Conservation (phyloP, 1,284 basidiomycete species). For the Ganoderma boninense region DNA sequence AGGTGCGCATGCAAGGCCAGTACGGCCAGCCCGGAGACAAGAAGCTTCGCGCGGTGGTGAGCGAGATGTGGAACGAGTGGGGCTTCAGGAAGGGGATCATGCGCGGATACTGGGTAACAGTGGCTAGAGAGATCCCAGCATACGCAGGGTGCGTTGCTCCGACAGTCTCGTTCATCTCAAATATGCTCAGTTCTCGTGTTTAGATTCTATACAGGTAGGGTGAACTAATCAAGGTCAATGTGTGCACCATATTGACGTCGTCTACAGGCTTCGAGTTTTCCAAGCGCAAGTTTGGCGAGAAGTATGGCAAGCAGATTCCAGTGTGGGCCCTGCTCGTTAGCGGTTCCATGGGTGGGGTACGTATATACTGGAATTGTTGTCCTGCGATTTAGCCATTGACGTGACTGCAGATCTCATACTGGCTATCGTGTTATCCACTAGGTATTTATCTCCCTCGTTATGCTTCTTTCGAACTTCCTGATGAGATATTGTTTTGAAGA, state of each 20-base stretch:
- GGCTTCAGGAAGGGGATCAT: conserved; percentile 91
- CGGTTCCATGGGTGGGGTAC: conserved; percentile 88
- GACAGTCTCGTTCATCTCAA: not conserved
- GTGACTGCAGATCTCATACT: conserved; percentile 79
- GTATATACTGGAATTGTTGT: conserved; percentile 37
- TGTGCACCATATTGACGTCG: conserved; percentile 24
- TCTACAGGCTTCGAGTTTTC: conserved; percentile 84
- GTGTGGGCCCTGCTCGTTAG: conserved; percentile 91
- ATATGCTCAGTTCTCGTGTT: not conserved
- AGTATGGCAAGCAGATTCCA: conserved; percentile 75
- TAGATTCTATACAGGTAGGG: conserved; percentile 78
- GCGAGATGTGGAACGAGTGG: conserved; percentile 87
- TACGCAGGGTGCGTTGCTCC: conserved; percentile 79
- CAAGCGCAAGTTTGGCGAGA: conserved; percentile 77
- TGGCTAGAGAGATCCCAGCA: conserved; percentile 92
- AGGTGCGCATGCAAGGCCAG: conserved; percentile 98
- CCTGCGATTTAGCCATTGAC: not conserved
- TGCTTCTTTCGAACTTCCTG: not conserved
- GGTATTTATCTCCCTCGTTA: conserved; percentile 48
- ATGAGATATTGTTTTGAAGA: conserved; percentile 54
- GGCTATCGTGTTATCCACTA: conserved; percentile 92
- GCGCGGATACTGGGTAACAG: conserved; percentile 98
- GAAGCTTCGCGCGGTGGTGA: conserved; percentile 72
- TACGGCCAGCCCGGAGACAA: conserved; percentile 84
- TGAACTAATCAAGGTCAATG: not conserved